Base-by-base conservation (phyloP, 768 basidiomycete genomes). In the Collybia mongolica region DNA sequence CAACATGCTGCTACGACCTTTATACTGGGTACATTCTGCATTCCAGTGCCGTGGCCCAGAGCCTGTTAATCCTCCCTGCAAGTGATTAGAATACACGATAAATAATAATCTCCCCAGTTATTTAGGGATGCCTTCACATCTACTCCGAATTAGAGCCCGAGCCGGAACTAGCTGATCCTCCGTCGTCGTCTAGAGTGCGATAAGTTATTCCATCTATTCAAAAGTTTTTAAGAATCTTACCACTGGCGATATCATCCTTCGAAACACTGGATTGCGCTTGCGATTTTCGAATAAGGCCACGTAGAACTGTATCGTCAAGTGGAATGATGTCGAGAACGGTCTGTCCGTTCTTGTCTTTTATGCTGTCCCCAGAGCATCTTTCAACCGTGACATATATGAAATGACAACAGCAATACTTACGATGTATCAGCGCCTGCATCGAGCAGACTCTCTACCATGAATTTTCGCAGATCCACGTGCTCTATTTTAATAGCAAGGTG, bases 381-480 rank as follows among this genome's bases (percentile, higher is more conserved):
- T 32, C 32, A 32, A 32, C 32, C 37, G 28, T 39, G 9, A 32
- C 24, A 17, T 29, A 17, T 29, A 18, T 15, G 6, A 39, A 8
- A 5, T 26, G 28, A 42, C 18, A 26, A 28, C 11, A 19, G 14
- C 18, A 58, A 2, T 6, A 65, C 82, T 53, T 51, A 89, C 88
- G 64, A 73, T 2, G 77, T 81, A 67, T 90, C 81, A 1, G 89
- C 88, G 3, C 91, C 90, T 0, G 90, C 90, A 1, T 93, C 91
- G 3, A 93, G 67, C 51, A 93, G 66, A 53, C 77, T 83, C 58
- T 79, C 73, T 38, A 87, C 79, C 6, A 90, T 71, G 41, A 72
- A 67, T 42, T 66, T 61, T 40, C 88, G 68, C 18, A 83, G 63
- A 23, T 82, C 86, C 1, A 63, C 65, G 53, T 86, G 74, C 28